Percentiles rank a stretch among this genome's conserved stretches.
Conservation (phyloP, 306 rosid genomes). For the Styphnolobium japonicum region DNA sequence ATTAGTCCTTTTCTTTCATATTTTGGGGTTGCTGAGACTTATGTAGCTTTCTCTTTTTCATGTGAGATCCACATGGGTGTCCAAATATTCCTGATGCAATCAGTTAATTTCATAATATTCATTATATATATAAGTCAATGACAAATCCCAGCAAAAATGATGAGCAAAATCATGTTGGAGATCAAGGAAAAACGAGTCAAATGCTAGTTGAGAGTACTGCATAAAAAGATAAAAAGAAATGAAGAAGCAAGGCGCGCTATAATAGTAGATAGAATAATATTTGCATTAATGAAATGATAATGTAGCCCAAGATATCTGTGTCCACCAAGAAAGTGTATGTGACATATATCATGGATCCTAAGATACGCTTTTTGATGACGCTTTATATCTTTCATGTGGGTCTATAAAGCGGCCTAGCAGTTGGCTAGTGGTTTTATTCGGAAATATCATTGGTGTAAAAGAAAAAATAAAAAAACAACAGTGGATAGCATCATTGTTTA, state of each 20-base stretch:
- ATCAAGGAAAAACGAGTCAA: background rate
- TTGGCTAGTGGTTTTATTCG: conserved; percentile 28
- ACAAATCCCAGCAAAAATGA: conserved; percentile 13
- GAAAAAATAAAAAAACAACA: background rate
- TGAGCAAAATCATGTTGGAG: conserved; percentile 8
- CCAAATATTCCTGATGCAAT: background rate
- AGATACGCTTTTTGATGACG: conserved; percentile 28
- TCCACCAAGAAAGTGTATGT: conserved; percentile 14
- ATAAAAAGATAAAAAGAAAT: background rate
- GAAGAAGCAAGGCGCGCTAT: background rate
- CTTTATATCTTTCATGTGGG: conserved; percentile 52
- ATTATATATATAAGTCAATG: background rate
- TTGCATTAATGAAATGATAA: background rate
- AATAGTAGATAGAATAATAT: background rate
- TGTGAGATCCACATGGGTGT: conserved; percentile 5
- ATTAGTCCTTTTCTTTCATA: no score
- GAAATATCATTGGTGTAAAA: background rate
- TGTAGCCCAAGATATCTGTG: background rate
- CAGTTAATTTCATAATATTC: background rate
- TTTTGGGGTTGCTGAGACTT: background rate
- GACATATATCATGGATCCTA: conserved; percentile 32
- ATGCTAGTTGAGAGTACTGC: conserved; percentile 3
- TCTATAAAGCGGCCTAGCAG: conserved; percentile 43
- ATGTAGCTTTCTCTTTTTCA: background rate
- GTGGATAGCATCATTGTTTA: background rate